Evolutionary conservation across 352 stramenopile species (phyloP).

Genomic region (Pythium coloratum): DNA sequence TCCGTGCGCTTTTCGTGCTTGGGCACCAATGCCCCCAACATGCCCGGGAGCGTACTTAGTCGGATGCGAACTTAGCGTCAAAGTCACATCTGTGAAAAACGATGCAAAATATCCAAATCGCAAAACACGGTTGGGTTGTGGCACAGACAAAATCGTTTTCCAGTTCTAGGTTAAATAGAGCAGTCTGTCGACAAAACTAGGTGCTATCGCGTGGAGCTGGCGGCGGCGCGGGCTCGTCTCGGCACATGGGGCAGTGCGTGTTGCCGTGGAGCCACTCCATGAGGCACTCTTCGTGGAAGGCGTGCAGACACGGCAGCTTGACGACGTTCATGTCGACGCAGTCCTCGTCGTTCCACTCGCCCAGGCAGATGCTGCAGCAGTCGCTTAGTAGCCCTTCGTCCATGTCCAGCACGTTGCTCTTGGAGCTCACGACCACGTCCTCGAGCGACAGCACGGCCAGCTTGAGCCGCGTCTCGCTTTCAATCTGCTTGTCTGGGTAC

Average conservation of each 20-base stretch:
- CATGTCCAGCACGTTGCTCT: slow-evolving; percentile 58
- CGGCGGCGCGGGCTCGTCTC: slow-evolving; percentile 56
- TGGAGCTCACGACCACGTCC: slow-evolving; percentile 77
- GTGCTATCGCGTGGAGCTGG: slow-evolving; percentile 20
- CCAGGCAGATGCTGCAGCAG: slow-evolving; percentile 84
- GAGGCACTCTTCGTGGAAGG: slow-evolving; percentile 86
- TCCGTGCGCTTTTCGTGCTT: slow-evolving; percentile 2
- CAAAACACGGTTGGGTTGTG: slow-evolving; percentile 13
- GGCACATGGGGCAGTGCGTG: slow-evolving; percentile 84
- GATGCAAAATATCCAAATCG: background rate
- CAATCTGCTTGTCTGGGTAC: slow-evolving; percentile 86
- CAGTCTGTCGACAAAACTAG: slow-evolving; percentile 21
- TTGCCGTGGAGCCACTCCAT: slow-evolving; percentile 85
- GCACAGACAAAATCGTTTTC: background rate
- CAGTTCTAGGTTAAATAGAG: slow-evolving; percentile 18
- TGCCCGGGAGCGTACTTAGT: slow-evolving; percentile 1
- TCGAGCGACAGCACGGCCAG: slow-evolving; percentile 79
- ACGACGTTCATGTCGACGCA: slow-evolving; percentile 82
- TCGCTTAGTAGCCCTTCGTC: slow-evolving; percentile 51
- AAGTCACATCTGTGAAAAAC: slow-evolving; percentile 9
- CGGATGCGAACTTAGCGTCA: slow-evolving; percentile 25
- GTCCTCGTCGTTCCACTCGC: slow-evolving; percentile 81
- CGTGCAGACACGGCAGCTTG: slow-evolving; percentile 80
- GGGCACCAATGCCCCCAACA: slow-evolving; percentile 11
- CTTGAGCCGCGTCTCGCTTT: slow-evolving; percentile 84